Conservation (phyloP, 192 early-diverging fungal species). For the Helicostylum pulchrum region DNA sequence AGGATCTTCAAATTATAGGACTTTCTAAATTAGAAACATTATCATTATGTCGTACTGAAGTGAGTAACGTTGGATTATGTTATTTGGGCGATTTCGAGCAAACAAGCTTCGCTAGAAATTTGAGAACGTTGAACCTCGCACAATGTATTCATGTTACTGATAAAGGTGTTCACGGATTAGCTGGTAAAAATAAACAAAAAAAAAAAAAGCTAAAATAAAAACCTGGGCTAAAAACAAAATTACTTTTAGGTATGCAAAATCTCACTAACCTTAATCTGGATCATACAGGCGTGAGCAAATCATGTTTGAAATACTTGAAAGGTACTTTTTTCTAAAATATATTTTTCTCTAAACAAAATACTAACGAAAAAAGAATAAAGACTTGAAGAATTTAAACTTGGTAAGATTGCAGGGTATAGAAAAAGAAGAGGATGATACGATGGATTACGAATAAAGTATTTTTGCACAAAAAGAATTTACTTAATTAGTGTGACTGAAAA, state of each 20-base stretch:
- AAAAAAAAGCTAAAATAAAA: background rate
- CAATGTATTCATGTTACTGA: conserved; percentile 14
- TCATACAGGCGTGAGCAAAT: conserved; percentile 35
- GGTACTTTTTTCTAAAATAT: conserved; percentile 6
- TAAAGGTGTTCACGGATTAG: conserved; percentile 18
- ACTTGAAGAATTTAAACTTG: conserved; percentile 1
- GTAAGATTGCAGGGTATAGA: conserved; percentile 15
- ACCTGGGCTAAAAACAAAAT: background rate
- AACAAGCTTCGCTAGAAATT: conserved; percentile 3
- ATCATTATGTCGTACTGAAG: conserved; percentile 27
- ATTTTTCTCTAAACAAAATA: too few relatives aligned
- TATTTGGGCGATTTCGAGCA: conserved; percentile 19
- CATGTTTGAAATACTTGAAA: conserved; percentile 14
- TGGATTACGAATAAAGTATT: conserved; percentile 4
- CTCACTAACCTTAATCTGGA: conserved; percentile 40
- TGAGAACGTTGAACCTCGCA: conserved; percentile 21
- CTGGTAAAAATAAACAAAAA: conserved; percentile 14
- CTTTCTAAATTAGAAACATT: conserved; percentile 29
- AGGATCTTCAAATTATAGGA: background rate
- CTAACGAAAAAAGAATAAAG: background rate
- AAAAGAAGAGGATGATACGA: conserved; percentile 11
- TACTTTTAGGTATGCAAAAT: conserved; percentile 15
- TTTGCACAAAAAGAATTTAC: too few relatives aligned
- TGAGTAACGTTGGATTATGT: conserved; percentile 24
- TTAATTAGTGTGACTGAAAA: background rate